Evolutionary conservation across 495 filamentous ascomycete genomes (phyloP), one percentile per base, ranked within the genome.

Genomic region (Saxophila tyrrhenica): DNA sequence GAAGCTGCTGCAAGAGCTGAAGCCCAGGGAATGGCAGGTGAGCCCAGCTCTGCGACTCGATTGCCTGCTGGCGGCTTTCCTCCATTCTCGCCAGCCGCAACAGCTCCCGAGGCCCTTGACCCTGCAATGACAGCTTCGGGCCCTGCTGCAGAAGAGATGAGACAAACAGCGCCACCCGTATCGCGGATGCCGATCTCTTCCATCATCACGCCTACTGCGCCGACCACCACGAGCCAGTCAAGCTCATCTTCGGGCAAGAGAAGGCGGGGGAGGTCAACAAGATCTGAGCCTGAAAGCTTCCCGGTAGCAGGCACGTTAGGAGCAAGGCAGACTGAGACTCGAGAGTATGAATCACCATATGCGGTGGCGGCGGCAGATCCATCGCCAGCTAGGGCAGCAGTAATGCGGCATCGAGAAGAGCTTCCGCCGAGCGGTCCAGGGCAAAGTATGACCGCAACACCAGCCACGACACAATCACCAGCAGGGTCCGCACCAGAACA

Each of bases 1-100:
- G 64, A 70, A 50, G 60, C 64, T 21, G 57, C 67, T 49, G 58
- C 56, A 53, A 62, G 57, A 56, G 61, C 59, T 32, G 52, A 47
- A 9, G 59, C 56, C 5, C 57, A 49, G 20, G 62, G 64, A 39
- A 57, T 56, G 22, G 50, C 51, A 19, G 35, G 47, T 5, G 47
- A 46, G 3, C 5, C 22, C 20, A 35, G 41, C 2, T 35, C 55
- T 2, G 47, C 56, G 7, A 19, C 54, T n/a, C 39, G 47, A n/a
- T 21, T 17, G 15, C 25, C 23, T 17, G 13, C 25, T 5, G 17
- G 22, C 2, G 25, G 47, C 10, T 23, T 38, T 8, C 47, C 25
- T 15, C 47, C 25, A 8, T 38, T 23, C 23, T 13, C 47, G 9
- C 25, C 47, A 16, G 23, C 47, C 2, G n/a, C n/a, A n/a, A n/a